Percentiles rank a stretch among this genome's conserved stretches.
phyloP scores from a whole-genome alignment of 495 filamentous ascomycete genomes.

The Hapsidospora chrysogenum region DNA sequence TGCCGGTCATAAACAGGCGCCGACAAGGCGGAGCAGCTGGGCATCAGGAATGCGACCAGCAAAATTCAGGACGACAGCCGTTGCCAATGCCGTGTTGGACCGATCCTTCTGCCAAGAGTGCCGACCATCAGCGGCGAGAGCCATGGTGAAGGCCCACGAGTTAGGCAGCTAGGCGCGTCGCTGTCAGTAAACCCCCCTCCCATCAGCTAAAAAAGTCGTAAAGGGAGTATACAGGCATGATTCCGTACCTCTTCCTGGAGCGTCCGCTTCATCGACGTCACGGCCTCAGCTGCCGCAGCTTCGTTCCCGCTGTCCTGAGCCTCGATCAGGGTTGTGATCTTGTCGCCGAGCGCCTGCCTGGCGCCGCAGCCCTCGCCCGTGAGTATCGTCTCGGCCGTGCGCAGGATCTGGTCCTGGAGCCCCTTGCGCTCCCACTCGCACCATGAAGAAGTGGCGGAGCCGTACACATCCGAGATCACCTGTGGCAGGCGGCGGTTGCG shows the following conservation, averaged over 20 bases:
- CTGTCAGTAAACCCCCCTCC: too few species aligned
- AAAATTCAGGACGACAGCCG: slow-evolving; percentile 1
- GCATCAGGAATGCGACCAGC: slow-evolving; percentile 1
- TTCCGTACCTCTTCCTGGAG: slow-evolving; percentile 1
- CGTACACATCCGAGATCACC: neutral
- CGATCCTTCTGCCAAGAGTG: slow-evolving; percentile 1
- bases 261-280: neutral
- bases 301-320: neutral
- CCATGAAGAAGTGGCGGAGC: neutral
- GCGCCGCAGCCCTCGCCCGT: neutral
- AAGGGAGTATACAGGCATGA: neutral
- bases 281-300: neutral
- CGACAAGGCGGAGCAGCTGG: neutral
- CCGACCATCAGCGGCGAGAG: neutral
- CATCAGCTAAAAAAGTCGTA: too few species aligned
- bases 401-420: slow-evolving; percentile 1
- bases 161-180: neutral
- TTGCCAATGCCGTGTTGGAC: slow-evolving; percentile 2
- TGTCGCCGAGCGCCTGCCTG: neutral
- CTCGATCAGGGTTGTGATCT: neutral
- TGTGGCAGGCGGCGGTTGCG: slow-evolving; percentile 1
- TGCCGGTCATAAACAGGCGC: slow-evolving; percentile 2
- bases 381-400: slow-evolving; percentile 1
- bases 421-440: slow-evolving; percentile 1
- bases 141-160: slow-evolving; percentile 1